Evolutionary conservation across 306 rosid species (phyloP), one percentile per base, ranked within the genome.

Genomic region (Cicer pinnatifidum): DNA sequence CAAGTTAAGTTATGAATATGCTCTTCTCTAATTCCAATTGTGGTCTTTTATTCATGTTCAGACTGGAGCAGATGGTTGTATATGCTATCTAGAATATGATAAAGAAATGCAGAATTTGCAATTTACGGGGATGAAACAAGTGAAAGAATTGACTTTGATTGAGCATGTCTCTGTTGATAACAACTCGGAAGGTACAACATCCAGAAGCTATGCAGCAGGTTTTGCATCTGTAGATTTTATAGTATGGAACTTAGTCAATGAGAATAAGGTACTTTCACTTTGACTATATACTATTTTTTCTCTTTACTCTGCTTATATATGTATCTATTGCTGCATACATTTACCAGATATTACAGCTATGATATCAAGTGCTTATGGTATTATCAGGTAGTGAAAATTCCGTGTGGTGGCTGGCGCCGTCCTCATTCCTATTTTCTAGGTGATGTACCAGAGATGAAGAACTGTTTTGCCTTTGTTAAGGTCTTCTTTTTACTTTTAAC

Each of bases 331-430:
- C 56, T 56, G 53, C 75, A 45, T 70, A 28, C 56, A 64, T 44
- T 44, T 50, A 15, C 65, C 43, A 66, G 56, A 57, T 67, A 12
- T 60, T 76, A 40, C 63, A 56, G 50, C 66, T 38, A 41, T 67
- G 83, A 46, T 67, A 73, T 77, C 78, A 51, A 73, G n/a, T 57
- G 69, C 67, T 15, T 41, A 71, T 73, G 59, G 54, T 19, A 8
- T 45, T 65, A 64, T 61, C 87, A 94, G 98, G 91, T 94, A 75
- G 72, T 91, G 81, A 90, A 81, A 83, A 83, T 94, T 61, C 86
- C 93, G 44, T 94, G 98, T 69, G 98, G 97, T 77, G 98, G 98
- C 80, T 94, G 98, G 98, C 89, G 98, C 40, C 95, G 98, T 28
- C 97, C 96, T 52, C 94, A 94, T 87, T 88, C 96, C 69, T 80